These are phyloP conservation scores for Penicillium salamii DNA, from an alignment of 495 filamentous ascomycete species.

Conservation along the genomic window DNA sequence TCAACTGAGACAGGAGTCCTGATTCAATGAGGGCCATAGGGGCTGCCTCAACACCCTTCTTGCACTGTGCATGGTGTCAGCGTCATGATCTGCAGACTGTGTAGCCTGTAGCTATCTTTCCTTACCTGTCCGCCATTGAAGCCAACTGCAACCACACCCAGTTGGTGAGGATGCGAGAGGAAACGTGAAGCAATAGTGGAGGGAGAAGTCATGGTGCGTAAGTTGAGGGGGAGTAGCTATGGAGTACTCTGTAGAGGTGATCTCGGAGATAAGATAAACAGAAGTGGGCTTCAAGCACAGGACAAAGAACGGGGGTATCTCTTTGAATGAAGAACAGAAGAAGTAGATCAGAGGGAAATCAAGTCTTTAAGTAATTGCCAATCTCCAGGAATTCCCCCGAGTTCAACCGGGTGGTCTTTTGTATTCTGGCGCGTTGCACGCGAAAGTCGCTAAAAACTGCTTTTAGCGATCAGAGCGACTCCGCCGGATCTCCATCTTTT, in stretches of 20 bases:
- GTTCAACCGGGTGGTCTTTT: constrained; percentile 12
- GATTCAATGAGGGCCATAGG: constrained; percentile 87
- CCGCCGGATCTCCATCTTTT: constrained; percentile 37
- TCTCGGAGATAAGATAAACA: constrained; percentile 26
- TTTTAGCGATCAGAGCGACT: constrained; percentile 44
- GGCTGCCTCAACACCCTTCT: constrained; percentile 88
- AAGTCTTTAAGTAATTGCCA: constrained; percentile 15
- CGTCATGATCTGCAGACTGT: constrained; percentile 8
- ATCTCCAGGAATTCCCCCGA: constrained; percentile 2
- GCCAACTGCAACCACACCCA: constrained; percentile 91
- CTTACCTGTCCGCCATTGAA: constrained; percentile 95
- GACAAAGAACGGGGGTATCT: too few relatives aligned
- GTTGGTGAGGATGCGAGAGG: constrained; percentile 69
- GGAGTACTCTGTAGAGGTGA: neutral
- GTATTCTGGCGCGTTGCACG: constrained; percentile 14
- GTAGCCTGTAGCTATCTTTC: constrained; percentile 1
- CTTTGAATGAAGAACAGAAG: too few relatives aligned
- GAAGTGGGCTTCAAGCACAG: constrained; percentile 16
- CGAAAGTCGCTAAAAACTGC: constrained; percentile 47
- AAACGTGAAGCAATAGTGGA: constrained; percentile 78
- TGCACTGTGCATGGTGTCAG: constrained; percentile 55
- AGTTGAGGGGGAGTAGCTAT: constrained; percentile 1
- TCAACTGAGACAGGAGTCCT: constrained; percentile 81
- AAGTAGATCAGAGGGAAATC: neutral
- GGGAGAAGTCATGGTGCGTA: constrained; percentile 34